Evolutionary conservation across 108 stramenopile species (phyloP).

Genomic region (Fragilaria radians): DNA sequence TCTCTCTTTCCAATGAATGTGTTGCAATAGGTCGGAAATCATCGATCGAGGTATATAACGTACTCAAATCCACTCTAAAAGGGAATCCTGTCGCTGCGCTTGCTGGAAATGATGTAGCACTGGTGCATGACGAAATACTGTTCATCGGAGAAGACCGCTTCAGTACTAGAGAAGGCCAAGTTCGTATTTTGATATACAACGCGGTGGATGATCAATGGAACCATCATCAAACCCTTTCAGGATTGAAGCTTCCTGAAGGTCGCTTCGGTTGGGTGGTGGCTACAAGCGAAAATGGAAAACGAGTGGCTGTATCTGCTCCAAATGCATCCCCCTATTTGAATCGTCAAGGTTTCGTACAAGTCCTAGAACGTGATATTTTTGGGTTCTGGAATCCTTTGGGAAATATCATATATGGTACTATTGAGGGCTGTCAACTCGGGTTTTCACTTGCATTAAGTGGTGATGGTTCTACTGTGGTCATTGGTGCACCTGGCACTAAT

Average conservation of each 20-base stretch:
- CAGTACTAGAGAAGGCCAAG: not conserved
- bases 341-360: not conserved
- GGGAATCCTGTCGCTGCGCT: not conserved
- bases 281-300: not conserved
- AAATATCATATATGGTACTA: not conserved
- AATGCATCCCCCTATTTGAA: not conserved
- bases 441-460: constrained; percentile 6
- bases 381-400: not conserved
- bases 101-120: not conserved
- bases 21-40: not conserved
- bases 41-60: not conserved
- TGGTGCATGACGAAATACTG: not conserved
- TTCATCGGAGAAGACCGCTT: not conserved
- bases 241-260: not conserved
- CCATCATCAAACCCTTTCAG: not conserved
- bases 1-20: not conserved
- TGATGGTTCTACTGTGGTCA: constrained; percentile 5
- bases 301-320: constrained; percentile 4
- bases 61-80: not conserved
- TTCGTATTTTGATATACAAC: not conserved
- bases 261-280: constrained; percentile 4
- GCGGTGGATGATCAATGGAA: not conserved
- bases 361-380: not conserved
- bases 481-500: constrained; percentile 8
- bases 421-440: not conserved